Base-by-base conservation (phyloP, 192 early-diverging fungal species). In the Phycomyces blakesleeanus region DNA sequence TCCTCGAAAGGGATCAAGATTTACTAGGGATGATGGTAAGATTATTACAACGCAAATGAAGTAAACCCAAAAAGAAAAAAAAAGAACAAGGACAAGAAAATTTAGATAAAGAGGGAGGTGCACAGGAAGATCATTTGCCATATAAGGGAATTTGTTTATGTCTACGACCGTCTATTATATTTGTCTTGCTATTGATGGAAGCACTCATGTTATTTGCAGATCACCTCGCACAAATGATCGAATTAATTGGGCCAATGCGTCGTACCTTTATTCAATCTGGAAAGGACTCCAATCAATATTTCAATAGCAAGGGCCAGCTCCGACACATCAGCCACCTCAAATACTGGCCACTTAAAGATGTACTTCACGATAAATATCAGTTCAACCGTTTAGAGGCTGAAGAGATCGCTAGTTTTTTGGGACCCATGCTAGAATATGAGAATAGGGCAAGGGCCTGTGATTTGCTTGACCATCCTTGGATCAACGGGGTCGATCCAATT, bases 191-290 rank as follows among this genome's bases (percentile, higher is more conserved):
- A 34, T 34, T 34, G 20, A 14, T 22, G 41, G 26, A 12, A 26
- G n/a, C 49, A 47, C 18, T 41, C 34, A 54, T 61, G 24, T 24
- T 61, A 24, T 10, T 65, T 41, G 57, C 39, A 92, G 96, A 98
- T 75, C 96, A 98, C 66, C 80, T 98, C 55, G 96, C 96, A 0
- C 96, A 96, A 76, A 97, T 98, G 57, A 88, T 93, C 26, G 96
- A 98, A 73, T 84, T 96, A 15, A 68, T 98, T 24, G 96, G 94
- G n/a, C 78, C 79, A 3, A 90, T 96, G 68, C 89, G 90, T 0
- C 89, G 83, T 68, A 77, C 81, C 41, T 76, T 98, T 64, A 87
- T 92, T 0, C 76, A 90, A 41, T 84, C 80, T 2, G 96, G 96
- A 16, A 91, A 90, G 74, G 93, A 89, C 66, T 89, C 88, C 20